Percentiles rank a stretch among this genome's conserved stretches.
These are phyloP conservation scores for Starmerella bombicola DNA, from an alignment of 805 yeast species.

Conservation along the genomic window DNA sequence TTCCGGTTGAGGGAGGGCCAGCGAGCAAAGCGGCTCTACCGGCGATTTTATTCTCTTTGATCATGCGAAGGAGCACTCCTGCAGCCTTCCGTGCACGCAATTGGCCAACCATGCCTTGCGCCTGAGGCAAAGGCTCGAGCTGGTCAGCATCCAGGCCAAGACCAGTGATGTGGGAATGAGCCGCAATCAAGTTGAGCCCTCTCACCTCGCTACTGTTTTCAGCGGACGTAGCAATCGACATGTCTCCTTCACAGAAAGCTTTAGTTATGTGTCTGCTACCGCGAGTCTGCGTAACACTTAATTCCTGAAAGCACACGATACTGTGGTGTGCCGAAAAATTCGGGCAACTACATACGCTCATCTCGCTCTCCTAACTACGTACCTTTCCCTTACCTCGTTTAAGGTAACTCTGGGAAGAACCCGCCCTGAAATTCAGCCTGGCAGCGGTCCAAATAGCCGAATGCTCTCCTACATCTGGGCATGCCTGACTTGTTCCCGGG, in stretches of 20 bases:
- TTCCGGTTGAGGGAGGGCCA: slow-evolving; percentile 98
- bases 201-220: slow-evolving; percentile 38
- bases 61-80: slow-evolving; percentile 84
- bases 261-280: too few relatives aligned
- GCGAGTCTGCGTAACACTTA: too few relatives aligned
- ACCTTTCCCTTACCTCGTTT: too few relatives aligned
- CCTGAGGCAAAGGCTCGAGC: slow-evolving; percentile 64
- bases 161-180: slow-evolving; percentile 97
- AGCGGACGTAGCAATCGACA: slow-evolving; percentile 32
- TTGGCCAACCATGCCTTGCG: slow-evolving; percentile 98
- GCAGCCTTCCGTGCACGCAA: slow-evolving; percentile 90
- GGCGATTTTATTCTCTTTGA: slow-evolving; percentile 86
- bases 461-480: slow-evolving; percentile 20
- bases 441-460: too few relatives aligned
- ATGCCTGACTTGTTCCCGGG: slow-evolving; percentile 31
- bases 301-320: too few relatives aligned
- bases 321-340: not conserved
- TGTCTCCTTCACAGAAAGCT: too few relatives aligned
- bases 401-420: too few relatives aligned
- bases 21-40: slow-evolving; percentile 93
- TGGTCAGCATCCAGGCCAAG: slow-evolving; percentile 82
- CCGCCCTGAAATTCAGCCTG: too few relatives aligned
- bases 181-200: slow-evolving; percentile 74
- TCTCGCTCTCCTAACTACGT: not conserved
- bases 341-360: not conserved